Base-by-base conservation (phyloP, 192 early-diverging fungal species). In the Rhizophagus clarus region DNA sequence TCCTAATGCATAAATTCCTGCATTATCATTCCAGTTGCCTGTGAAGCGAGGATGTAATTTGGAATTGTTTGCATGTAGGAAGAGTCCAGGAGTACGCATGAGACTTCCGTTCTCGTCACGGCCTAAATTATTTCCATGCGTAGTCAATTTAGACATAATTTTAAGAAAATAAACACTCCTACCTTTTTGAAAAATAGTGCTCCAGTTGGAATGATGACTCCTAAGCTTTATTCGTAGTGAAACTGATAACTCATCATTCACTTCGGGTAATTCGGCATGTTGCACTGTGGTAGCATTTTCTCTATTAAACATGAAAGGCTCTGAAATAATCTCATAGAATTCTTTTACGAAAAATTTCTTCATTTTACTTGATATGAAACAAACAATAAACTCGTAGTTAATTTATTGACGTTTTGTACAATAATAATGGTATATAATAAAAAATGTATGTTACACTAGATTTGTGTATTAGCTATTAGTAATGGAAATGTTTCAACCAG, bases 131-230 rank as follows among this genome's bases (percentile, higher is more conserved):
- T 26, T 40, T 11, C 0, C 0, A 45, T 1, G 11, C 8, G 37
- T 40, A 40, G 15, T 76, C 40, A 24, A 4, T 72, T n/a, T 26
- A 26, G 0, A 22, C 3, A 10, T 3, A 4, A 26, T 56, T 56
- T 5, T 15, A 32, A 5, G 0, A 3, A 26, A 34, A 20, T 15
- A 26, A 51, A 20, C 2, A 9, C 12, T 14, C 28, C 26, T 77
- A 77, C 76, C 76, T 66, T 77, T 77, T 49, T n/a, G 62, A 67
- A 77, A 77, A 77, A 77, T 11, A 42, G 22, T 15, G 0, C 24
- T 1, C 40, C 61, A 77, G 47, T 47, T 14, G 17, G 9, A 4
- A 47, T 11, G 2, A 77, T 77, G 32, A 64, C 24, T 77, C 34
- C 17, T 37, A 29, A 77, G 4, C 1, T 26, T 67, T 47, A 77